Evolutionary conservation across 176 grass and related monocot species (phyloP).

Genomic region (Hsuehochloa calcarea): DNA sequence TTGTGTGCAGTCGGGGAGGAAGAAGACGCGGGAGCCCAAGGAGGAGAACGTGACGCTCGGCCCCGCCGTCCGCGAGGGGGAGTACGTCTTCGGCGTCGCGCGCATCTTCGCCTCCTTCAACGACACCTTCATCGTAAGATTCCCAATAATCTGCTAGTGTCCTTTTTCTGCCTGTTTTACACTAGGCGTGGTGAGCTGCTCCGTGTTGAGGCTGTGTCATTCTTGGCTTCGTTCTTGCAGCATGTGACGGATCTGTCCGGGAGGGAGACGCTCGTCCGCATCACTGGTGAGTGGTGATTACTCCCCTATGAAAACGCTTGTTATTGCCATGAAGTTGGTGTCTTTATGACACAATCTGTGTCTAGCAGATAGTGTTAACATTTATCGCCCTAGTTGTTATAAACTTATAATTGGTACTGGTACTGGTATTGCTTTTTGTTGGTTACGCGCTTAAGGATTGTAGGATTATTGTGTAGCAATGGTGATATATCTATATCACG

Average conservation of each 20-base stretch:
- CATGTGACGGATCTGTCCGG: constrained; percentile 92
- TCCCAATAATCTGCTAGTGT: not conserved
- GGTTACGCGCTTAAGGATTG: not conserved
- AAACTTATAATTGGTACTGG: not conserved
- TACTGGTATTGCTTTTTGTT: not conserved
- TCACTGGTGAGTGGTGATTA: constrained; percentile 76
- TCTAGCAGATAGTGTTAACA: not conserved
- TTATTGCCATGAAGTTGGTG: not conserved
- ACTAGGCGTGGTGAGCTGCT: not conserved
- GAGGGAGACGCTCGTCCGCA: constrained; percentile 85
- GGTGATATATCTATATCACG: not conserved
- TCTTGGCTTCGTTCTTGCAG: constrained; percentile 42
- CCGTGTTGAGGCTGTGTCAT: not conserved
- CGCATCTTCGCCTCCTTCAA: constrained; percentile 74
- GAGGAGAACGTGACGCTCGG: constrained; percentile 83
- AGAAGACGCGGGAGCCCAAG: constrained; percentile 60
- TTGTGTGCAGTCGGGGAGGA: constrained; percentile 51
- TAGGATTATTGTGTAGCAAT: not conserved
- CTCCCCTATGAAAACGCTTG: not conserved
- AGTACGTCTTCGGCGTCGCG: constrained; percentile 65
- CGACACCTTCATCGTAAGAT: constrained; percentile 78
- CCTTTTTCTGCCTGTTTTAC: not conserved
- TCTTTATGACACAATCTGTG: not conserved
- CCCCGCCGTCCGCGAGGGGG: constrained; percentile 61
- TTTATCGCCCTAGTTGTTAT: not conserved